These are phyloP conservation scores for Candida succiphila DNA, from an alignment of 805 yeast genomes.

Conservation along the genomic window DNA sequence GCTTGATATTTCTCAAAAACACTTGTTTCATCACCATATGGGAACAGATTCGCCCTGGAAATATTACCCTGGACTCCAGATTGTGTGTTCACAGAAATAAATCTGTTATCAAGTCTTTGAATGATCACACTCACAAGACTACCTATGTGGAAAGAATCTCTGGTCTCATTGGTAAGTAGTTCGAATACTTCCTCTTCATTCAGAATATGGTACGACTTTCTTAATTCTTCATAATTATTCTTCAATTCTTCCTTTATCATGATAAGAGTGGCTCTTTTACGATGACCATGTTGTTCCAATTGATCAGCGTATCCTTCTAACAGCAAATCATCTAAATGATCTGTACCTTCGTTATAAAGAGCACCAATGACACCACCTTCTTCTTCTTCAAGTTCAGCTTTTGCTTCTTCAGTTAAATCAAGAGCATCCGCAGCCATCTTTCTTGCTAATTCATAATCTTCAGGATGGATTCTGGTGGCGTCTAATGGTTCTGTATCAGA, in stretches of 20 bases:
- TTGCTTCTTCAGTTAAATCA: constrained; percentile 92
- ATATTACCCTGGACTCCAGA: constrained; percentile 39
- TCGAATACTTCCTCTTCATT: constrained; percentile 70
- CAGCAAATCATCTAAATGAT: constrained; percentile 75
- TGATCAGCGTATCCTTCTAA: constrained; percentile 90
- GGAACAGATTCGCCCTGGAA: constrained; percentile 23
- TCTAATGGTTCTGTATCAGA: constrained; percentile 76
- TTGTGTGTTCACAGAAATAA: constrained; percentile 33
- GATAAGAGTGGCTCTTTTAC: constrained; percentile 69
- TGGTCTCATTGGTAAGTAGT: constrained; percentile 81
- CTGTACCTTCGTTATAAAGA: constrained; percentile 59
- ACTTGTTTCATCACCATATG: constrained; percentile 37
- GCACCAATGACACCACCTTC: constrained; percentile 73
- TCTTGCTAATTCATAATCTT: constrained; percentile 90
- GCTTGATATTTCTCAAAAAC: constrained; percentile 30
- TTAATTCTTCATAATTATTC: constrained; percentile 77
- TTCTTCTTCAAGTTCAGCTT: constrained; percentile 57
- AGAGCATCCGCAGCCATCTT: constrained; percentile 98
- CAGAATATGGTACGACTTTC: constrained; percentile 60
- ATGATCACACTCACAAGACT: constrained; percentile 68
- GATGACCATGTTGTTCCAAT: constrained; percentile 67
- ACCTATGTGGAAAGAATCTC: constrained; percentile 57
- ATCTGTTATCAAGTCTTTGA: constrained; percentile 44
- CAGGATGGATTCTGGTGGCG: constrained; percentile 95
- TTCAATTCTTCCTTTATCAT: constrained; percentile 82